These are phyloP conservation scores for sweet orange (Citrus sinensis) DNA, from an alignment of 345 rosid genomes.

Conservation along the genomic window DVS_A1.0 CM039163.1:4168501-4169000, in stretches of 20 bases:
- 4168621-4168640: conserved; percentile 76
- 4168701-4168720: conserved; percentile 96
- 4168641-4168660: conserved; percentile 65
- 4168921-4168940: not conserved
- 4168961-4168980: not conserved
- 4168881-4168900: not conserved
- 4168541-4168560: not conserved
- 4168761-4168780: not conserved
- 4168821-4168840: not conserved
- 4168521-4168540: not conserved
- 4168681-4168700: conserved; percentile 79
- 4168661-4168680: conserved; percentile 93
- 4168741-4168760: conserved; percentile 36
- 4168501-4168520: not conserved
- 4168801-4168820: not conserved
- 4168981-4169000: not conserved
- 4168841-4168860: not conserved
- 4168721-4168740: conserved; percentile 87
- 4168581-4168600: conserved; percentile 61
- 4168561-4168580: not conserved
- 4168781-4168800: not conserved
- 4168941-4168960: not conserved
- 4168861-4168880: not conserved
- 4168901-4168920: not conserved
- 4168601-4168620: conserved; percentile 63